Conservation (phyloP, 2,329 filamentous ascomycete genomes). For the Truncatella angustata region DNA sequence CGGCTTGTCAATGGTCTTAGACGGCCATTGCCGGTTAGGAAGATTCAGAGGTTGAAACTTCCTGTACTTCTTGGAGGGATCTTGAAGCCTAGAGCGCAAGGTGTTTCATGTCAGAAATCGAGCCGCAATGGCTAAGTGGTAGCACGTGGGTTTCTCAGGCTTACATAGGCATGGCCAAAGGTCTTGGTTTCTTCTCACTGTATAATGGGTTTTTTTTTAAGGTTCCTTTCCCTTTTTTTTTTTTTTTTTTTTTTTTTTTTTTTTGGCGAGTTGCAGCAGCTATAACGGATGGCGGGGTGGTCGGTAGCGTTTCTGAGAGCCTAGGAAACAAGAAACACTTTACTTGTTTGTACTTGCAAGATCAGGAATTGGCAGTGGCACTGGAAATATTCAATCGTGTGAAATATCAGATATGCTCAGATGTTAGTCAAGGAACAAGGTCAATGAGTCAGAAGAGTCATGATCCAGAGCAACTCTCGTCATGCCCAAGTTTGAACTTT, state of each 20-base stretch:
- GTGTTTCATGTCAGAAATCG: neutral
- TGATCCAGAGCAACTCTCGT: conserved; percentile 2
- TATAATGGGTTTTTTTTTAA: neutral
- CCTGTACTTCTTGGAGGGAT: conserved; percentile 76
- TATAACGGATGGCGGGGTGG: neutral
- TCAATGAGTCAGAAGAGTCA: conserved; percentile 1
- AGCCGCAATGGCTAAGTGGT: neutral
- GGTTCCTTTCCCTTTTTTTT: neutral
- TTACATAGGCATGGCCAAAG: conserved; percentile 2
- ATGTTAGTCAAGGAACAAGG: neutral
- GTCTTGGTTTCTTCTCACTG: neutral
- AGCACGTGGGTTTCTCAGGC: too few species aligned
- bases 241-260: too few species aligned
- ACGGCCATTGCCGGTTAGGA: conserved; percentile 78
- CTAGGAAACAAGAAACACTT: neutral
- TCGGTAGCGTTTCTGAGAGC: neutral
- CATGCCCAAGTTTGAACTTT: conserved; percentile 3
- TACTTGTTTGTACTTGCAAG: neutral
- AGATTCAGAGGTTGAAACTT: conserved; percentile 65
- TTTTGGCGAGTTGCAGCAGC: neutral
- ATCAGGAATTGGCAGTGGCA: neutral
- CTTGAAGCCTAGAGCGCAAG: conserved; percentile 58
- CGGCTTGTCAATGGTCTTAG: conserved; percentile 76
- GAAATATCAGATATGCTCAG: neutral
- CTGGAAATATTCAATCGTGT: neutral